Conservation (phyloP, 1,139 yeast species). For the Eremothecium cymbalariae region DNA sequence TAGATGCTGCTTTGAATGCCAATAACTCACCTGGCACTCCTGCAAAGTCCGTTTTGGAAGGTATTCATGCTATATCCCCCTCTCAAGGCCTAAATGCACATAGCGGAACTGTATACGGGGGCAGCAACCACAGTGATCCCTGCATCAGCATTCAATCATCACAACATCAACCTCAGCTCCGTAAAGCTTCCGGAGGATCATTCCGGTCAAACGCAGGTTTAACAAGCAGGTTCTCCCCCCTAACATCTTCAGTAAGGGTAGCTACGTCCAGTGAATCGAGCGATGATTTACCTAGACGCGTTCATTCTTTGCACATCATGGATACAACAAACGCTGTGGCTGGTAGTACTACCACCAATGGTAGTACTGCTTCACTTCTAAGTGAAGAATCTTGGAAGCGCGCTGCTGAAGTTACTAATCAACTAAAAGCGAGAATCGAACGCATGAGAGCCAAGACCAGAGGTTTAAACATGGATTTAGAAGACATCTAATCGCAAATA, state of each 20-base stretch:
- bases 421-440: slow-evolving; percentile 77
- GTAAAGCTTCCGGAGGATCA: slow-evolving; percentile 4
- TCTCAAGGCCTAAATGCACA: slow-evolving; percentile 1
- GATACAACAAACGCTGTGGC: slow-evolving; percentile 6
- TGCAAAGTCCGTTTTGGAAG: slow-evolving; percentile 1
- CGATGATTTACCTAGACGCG: slow-evolving; percentile 27
- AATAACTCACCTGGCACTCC: slow-evolving; percentile 1
- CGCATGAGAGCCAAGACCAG: slow-evolving; percentile 68
- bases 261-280: slow-evolving; percentile 22
- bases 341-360: slow-evolving; percentile 18
- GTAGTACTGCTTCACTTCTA: slow-evolving; percentile 29
- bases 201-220: slow-evolving; percentile 3
- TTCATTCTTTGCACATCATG: slow-evolving; percentile 18
- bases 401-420: slow-evolving; percentile 84
- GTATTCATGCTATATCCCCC: slow-evolving; percentile 3
- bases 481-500: slow-evolving; percentile 2
- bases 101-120: slow-evolving; percentile 1
- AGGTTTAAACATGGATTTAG: slow-evolving; percentile 10
- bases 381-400: slow-evolving; percentile 77
- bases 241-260: slow-evolving; percentile 5
- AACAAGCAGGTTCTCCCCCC: slow-evolving; percentile 10
- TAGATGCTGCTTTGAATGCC: slow-evolving; percentile 6
- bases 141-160: slow-evolving; percentile 5
- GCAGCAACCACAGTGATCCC: slow-evolving; percentile 3
- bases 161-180: slow-evolving; percentile 8